Evolutionary conservation across 306 rosid species (phyloP).

Genomic region (Glycine latifolia): DNA sequence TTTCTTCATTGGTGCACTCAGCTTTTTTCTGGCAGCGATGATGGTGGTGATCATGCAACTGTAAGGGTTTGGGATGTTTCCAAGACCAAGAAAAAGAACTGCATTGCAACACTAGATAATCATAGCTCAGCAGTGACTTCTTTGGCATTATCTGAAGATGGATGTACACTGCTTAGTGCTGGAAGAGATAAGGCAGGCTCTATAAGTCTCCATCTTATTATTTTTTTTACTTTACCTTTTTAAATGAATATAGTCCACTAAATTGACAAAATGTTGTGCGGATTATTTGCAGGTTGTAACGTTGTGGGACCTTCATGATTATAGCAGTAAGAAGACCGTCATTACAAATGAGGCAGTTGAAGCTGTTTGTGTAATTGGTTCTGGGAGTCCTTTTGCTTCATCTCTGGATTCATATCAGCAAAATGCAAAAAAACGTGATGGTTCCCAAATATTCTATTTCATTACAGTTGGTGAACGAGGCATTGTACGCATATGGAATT

Average conservation of each 20-base stretch:
- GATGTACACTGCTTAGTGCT: slow-evolving; percentile 86
- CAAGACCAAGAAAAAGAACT: slow-evolving; percentile 63
- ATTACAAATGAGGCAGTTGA: slow-evolving; percentile 90
- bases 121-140: slow-evolving; percentile 89
- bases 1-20: slow-evolving; percentile 46
- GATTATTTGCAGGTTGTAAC: slow-evolving; percentile 77
- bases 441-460: slow-evolving; percentile 61
- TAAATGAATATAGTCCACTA: slow-evolving; percentile 7
- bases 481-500: slow-evolving; percentile 86
- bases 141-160: slow-evolving; percentile 85
- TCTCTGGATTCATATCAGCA: slow-evolving; percentile 54
- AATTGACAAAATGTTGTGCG: slow-evolving; percentile 45
- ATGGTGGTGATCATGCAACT: slow-evolving; percentile 83
- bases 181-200: slow-evolving; percentile 90
- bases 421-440: slow-evolving; percentile 52
- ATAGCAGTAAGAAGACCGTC: slow-evolving; percentile 79
- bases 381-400: slow-evolving; percentile 65
- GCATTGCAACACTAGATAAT: slow-evolving; percentile 70
- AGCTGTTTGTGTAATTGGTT: slow-evolving; percentile 70
- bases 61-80: slow-evolving; percentile 87
- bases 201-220: slow-evolving; percentile 19
- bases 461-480: slow-evolving; percentile 92
- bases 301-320: slow-evolving; percentile 89
- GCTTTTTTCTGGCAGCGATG: slow-evolving; percentile 98
- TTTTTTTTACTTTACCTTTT: slow-evolving; percentile 23